phyloP scores from a whole-genome alignment of 208 protist species.

The Leishmania martiniquensis region DNA sequence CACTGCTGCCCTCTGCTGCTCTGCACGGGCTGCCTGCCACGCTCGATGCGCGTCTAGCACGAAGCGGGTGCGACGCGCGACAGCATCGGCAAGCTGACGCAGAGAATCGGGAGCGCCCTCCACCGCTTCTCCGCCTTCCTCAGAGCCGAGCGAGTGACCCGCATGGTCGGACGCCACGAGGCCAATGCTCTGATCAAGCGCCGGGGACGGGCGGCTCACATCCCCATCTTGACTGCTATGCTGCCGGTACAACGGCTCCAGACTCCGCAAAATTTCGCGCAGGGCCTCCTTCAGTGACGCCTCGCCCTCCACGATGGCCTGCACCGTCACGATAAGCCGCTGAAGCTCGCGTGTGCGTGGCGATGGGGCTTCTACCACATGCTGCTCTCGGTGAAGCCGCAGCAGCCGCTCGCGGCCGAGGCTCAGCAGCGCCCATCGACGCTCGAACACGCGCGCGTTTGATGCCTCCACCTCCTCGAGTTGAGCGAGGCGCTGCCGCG shows the following conservation, averaged over 20 bases:
- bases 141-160: not conserved
- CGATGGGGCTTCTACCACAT: not conserved
- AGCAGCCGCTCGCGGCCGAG: slow-evolving; percentile 19
- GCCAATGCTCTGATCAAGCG: not conserved
- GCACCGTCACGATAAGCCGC: not conserved
- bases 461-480: slow-evolving; percentile 17
- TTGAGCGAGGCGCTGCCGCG: slow-evolving; percentile 21
- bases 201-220: not conserved
- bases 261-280: not conserved
- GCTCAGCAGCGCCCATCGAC: slow-evolving; percentile 15
- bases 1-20: not conserved
- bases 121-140: not conserved
- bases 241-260: slow-evolving; percentile 1
- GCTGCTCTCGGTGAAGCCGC: slow-evolving; percentile 2
- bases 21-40: not conserved
- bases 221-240: not conserved
- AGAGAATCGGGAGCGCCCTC: not conserved
- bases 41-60: not conserved
- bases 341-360: slow-evolving; percentile 9
- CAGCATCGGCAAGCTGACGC: slow-evolving; percentile 3
- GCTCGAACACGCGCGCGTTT: slow-evolving; percentile 27
- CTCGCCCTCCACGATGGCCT: slow-evolving; percentile 31
- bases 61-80: not conserved
- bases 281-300: slow-evolving; percentile 13
- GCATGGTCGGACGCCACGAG: slow-evolving; percentile 1